Percentiles rank a stretch among this genome's conserved stretches.
phyloP scores from a whole-genome alignment of 148 eudicot species.

The Vaccinium macrocarpon region DNA sequence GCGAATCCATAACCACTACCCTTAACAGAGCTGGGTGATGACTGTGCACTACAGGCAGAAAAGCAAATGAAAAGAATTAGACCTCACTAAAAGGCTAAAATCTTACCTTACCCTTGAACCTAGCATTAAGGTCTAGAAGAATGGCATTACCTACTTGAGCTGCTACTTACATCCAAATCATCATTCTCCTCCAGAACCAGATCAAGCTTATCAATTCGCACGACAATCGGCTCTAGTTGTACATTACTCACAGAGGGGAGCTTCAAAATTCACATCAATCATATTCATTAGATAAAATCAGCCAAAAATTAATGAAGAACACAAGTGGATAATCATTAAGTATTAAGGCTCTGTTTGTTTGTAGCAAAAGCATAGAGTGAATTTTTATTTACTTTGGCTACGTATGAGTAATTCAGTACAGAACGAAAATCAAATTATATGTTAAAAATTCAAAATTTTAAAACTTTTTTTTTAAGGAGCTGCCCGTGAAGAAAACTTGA shows the following conservation, averaged over 20 bases:
- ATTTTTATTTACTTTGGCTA: background rate
- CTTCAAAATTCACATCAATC: constrained; percentile 39
- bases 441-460: too few relatives aligned
- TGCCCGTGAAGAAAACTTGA: too few relatives aligned
- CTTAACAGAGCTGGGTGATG: constrained; percentile 55
- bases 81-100: background rate
- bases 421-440: too few relatives aligned
- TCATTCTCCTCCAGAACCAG: constrained; percentile 92
- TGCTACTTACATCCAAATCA: constrained; percentile 52
- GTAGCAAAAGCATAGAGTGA: background rate
- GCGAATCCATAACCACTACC: constrained; percentile 95
- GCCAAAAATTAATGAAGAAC: background rate
- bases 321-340: background rate
- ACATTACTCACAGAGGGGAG: constrained; percentile 89
- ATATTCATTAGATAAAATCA: background rate
- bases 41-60: constrained; percentile 42
- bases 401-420: too few relatives aligned
- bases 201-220: constrained; percentile 91
- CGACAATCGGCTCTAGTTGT: constrained; percentile 91
- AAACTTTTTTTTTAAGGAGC: too few relatives aligned
- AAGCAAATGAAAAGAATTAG: background rate
- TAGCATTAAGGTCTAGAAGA: constrained; percentile 9
- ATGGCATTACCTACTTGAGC: constrained; percentile 55
- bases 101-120: background rate
- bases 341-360: background rate